phyloP scores from a whole-genome alignment of 306 rosid genomes.

The Fagus sylvatica region DNA sequence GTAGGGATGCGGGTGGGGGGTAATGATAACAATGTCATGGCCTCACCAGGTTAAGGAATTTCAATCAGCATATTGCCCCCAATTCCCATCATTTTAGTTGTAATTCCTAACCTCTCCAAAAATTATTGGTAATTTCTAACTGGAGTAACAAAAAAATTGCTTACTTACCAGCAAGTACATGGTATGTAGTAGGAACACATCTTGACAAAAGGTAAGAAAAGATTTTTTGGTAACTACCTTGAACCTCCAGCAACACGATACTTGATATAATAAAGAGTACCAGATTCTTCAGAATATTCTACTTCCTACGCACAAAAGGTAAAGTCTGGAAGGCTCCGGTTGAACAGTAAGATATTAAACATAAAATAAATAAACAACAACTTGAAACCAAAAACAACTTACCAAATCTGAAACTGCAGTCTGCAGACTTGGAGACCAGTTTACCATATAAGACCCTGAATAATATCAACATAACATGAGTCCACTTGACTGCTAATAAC shows the following conservation, averaged over 20 bases:
- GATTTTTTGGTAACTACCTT: constrained; percentile 44
- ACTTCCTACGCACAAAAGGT: constrained; percentile 69
- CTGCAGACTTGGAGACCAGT: constrained; percentile 94
- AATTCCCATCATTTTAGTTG: too few species aligned
- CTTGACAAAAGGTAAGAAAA: neutral
- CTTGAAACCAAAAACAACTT: constrained; percentile 25
- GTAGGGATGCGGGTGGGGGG: too few species aligned
- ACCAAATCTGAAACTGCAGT: constrained; percentile 98
- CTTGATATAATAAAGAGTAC: constrained; percentile 76
- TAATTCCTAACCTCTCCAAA: too few species aligned
- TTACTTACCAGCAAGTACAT: neutral
- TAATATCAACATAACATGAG: constrained; percentile 9
- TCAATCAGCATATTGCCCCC: too few species aligned
- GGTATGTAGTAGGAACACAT: constrained; percentile 2
- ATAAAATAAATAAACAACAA: constrained; percentile 13
- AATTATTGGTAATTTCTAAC: too few species aligned
- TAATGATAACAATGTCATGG: too few species aligned
- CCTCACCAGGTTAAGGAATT: too few species aligned
- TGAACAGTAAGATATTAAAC: constrained; percentile 21
- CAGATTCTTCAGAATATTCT: constrained; percentile 91
- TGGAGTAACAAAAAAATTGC: neutral
- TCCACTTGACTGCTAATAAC: constrained; percentile 7
- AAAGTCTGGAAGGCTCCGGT: constrained; percentile 29
- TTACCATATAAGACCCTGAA: constrained; percentile 91
- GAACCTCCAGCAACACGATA: constrained; percentile 89